Percentiles rank a stretch among this genome's conserved stretches.
These are phyloP conservation scores for Phlebopus sp. DNA, from an alignment of 1,284 basidiomycete species.

Conservation along the genomic window DNA sequence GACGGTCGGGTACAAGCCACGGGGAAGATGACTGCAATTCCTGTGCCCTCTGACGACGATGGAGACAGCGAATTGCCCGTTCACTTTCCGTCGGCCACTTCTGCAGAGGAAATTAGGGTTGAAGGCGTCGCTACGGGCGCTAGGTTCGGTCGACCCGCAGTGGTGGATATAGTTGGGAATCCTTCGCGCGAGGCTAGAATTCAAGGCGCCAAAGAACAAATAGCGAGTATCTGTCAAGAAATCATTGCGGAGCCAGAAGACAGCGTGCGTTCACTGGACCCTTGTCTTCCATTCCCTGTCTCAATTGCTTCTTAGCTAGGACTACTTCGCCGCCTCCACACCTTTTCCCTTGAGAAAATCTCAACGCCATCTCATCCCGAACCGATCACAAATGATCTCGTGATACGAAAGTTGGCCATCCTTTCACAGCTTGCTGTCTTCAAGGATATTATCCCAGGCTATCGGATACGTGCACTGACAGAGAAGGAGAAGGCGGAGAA, in stretches of 20 bases:
- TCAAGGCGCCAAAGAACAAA: slow-evolving; percentile 84
- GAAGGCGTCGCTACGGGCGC: slow-evolving; percentile 77
- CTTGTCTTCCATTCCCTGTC: slow-evolving; percentile 11
- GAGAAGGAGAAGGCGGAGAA: slow-evolving; percentile 91
- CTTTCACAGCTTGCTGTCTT: slow-evolving; percentile 93
- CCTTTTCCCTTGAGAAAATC: slow-evolving; percentile 76
- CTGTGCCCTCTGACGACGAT: slow-evolving; percentile 37
- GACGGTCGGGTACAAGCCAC: slow-evolving; percentile 72
- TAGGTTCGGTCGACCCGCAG: slow-evolving; percentile 78
- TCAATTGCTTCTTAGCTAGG: slow-evolving; percentile 58
- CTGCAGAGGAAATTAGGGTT: slow-evolving; percentile 24
- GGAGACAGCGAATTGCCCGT: slow-evolving; percentile 34
- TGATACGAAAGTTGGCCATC: slow-evolving; percentile 86
- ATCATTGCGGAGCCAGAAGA: slow-evolving; percentile 85
- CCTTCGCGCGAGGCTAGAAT: slow-evolving; percentile 69
- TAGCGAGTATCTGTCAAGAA: slow-evolving; percentile 86
- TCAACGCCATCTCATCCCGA: slow-evolving; percentile 64
- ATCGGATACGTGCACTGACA: slow-evolving; percentile 84
- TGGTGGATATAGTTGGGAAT: slow-evolving; percentile 70
- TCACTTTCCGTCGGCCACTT: slow-evolving; percentile 26
- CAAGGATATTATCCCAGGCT: slow-evolving; percentile 93
- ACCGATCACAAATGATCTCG: slow-evolving; percentile 72
- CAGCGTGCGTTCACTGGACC: slow-evolving; percentile 49
- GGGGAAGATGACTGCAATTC: slow-evolving; percentile 40
- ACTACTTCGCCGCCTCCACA: slow-evolving; percentile 80